phyloP scores from a whole-genome alignment of 331 rosid species.

The Prunus yedoensis region DNA sequence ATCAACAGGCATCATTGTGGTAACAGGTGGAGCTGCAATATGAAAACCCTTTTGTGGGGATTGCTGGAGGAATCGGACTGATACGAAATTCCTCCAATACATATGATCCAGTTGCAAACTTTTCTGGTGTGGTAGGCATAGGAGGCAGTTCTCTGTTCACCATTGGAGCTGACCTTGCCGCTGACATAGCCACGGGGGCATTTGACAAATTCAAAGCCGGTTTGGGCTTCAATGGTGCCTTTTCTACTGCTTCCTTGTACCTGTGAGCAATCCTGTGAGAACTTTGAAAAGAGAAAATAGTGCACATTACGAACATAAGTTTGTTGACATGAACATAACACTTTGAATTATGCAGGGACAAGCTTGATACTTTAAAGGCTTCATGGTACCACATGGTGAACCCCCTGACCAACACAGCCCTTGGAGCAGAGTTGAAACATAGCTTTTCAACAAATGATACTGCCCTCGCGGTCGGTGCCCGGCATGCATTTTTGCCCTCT shows the following conservation, averaged over 20 bases:
- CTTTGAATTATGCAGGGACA: constrained; percentile 50
- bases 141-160: constrained; percentile 50
- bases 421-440: constrained; percentile 64
- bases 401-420: constrained; percentile 52
- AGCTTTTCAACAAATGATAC: constrained; percentile 40
- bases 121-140: constrained; percentile 39
- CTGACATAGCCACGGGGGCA: constrained; percentile 45
- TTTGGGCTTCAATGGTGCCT: constrained; percentile 44
- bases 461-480: constrained; percentile 57
- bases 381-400: constrained; percentile 47
- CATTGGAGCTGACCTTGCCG: constrained; percentile 48
- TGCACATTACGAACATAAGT: neutral
- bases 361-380: constrained; percentile 52
- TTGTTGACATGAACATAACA: neutral
- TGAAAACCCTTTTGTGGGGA: constrained; percentile 40
- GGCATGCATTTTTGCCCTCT: constrained; percentile 45
- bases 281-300: neutral
- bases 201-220: constrained; percentile 51
- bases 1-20: neutral
- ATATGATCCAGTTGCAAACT: constrained; percentile 40
- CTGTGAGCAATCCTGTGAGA: constrained; percentile 48
- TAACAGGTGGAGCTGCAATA: constrained; percentile 61
- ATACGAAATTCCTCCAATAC: constrained; percentile 31
- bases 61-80: constrained; percentile 56
- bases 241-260: constrained; percentile 57